Base-by-base conservation (phyloP, 768 basidiomycete species). In the Kockovaella imperatae region DNA sequence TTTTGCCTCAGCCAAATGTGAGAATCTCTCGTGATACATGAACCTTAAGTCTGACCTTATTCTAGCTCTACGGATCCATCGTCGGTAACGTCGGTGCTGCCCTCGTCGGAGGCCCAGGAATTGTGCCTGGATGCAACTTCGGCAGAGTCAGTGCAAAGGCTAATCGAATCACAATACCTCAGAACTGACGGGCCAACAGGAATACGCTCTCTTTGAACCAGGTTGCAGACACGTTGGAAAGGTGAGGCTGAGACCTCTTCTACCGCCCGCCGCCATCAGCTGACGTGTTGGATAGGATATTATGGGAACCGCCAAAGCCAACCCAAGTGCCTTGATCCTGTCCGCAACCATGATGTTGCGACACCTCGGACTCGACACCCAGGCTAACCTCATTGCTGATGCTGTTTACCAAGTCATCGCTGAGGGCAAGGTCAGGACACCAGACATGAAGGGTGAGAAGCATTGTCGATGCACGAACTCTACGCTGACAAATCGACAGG, bases 61-160 rank as follows among this genome's bases (percentile, higher is more conserved):
- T 45, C 28, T 23, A 52, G 49, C 57, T 73, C 44, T 97, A 97
- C 74, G 93, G 93, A 50, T 91, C 88, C 59, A 97, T 97, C 63
- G 84, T 91, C 51, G 90, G 87, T 57, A 96, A 99, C 77, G 96
- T 99, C 54, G 93, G 95, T 62, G 90, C 95, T 45, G 95, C 93
- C 18, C 84, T 99, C 18, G 93, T 99, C 32, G 95, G 95, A 67
- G 95, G 95, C 32, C 95, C 93, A 31, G 95, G 95, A 67, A 82
- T 97, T 60, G 93, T 97, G 20, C 91, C 95, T 7, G 95, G 95
- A 15, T 93, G 90, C 76, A 97, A 97, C 72, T 84, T 99, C 61
- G 95, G 95, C 64, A 79, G 87, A 47, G 87, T 88, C 60, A 57
- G 75, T 75, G 67, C 32, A 42, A 28, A 21, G 15, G n/a, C n/a